Conservation (phyloP, 352 stramenopile species). For the Phytophthora kernoviae region DNA sequence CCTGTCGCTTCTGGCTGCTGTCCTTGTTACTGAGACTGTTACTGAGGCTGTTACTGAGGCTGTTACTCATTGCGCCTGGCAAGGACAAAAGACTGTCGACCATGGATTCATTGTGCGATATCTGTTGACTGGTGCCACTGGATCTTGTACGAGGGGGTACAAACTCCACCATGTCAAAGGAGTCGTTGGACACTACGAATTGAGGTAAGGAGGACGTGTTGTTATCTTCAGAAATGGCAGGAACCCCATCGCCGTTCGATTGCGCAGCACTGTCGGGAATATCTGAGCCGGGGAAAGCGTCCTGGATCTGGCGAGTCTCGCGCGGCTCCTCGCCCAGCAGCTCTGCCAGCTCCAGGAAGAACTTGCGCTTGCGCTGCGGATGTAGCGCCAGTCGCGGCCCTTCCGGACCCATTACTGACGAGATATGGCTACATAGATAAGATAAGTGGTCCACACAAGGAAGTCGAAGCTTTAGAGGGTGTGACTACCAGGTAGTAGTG, state of each 20-base stretch:
- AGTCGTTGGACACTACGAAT: conserved; percentile 31
- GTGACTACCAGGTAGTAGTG: neutral
- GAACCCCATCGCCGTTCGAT: neutral
- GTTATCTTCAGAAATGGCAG: conserved; percentile 11
- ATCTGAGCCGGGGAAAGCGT: conserved; percentile 38
- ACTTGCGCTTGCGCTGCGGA: conserved; percentile 78
- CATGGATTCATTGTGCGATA: conserved; percentile 56
- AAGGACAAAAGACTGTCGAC: conserved; percentile 64
- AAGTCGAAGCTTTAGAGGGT: neutral
- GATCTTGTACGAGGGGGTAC: conserved; percentile 12
- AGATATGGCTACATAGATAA: conserved; percentile 3
- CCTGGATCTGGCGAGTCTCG: conserved; percentile 34
- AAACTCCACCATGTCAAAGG: conserved; percentile 58
- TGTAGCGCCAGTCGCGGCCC: conserved; percentile 39
- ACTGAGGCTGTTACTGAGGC: no score
- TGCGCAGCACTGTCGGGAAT: neutral
- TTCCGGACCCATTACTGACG: neutral
- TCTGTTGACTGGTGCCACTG: conserved; percentile 29
- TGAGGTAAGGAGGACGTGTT: conserved; percentile 3
- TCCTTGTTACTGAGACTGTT: conserved; percentile 9
- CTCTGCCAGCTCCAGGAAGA: conserved; percentile 65
- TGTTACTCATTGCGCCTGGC: conserved; percentile 16
- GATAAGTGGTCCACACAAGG: neutral
- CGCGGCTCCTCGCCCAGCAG: conserved; percentile 51
- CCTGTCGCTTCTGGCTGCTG: conserved; percentile 15